Evolutionary conservation across 2,329 filamentous ascomycete genomes (phyloP), one percentile per base, ranked within the genome.

Genomic region (Leptosphaerulina australis): DNA sequence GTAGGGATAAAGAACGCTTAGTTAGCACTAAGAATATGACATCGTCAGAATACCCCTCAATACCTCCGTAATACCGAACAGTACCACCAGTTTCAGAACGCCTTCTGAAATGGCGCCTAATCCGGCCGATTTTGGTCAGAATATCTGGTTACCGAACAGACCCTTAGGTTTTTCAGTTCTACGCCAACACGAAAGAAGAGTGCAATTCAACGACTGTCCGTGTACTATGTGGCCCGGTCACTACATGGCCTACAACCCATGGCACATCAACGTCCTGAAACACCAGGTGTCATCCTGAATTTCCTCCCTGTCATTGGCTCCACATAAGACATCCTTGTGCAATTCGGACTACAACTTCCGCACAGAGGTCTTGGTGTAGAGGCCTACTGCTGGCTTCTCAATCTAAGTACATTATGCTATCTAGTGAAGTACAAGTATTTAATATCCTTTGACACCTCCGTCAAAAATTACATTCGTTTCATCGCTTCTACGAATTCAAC

Each of bases 221-320:
- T 36, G 31, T 38, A 21, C 31, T 14, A 11, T 29, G 8, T 28
- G 38, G 21, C 26, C 31, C 20, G 33, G 24, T 34, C 21, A 28
- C 18, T 12, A 28, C 18, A 18, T 29, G 40, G 22, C 22, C 29
- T 15, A 35, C n/a, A 28, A 50, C 34, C 46, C 44, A 22, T 28
- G 46, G 18, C 15, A 15, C 29, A 29, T 26, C 21, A 7, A 33
- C 6, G 26, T 17, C 35, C 40, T 45, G 47, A 50, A 50, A 50
- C 47, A 36, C 29, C 47, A 50, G 18, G 35, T 50, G 47, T 35
- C 35, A 40, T 29, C 29, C 34, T 48, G 26, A 45, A 50, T 45
- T 14, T 40, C 28, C 29, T 28, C 18, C 34, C 5, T 50, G 10
- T 20, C 12, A 45, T 50, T 50, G 40, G 47, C 30, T 21, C 40